Evolutionary conservation across 1,139 yeast species (phyloP).

Genomic region (Debaryomycetaceae sp.): DNA sequence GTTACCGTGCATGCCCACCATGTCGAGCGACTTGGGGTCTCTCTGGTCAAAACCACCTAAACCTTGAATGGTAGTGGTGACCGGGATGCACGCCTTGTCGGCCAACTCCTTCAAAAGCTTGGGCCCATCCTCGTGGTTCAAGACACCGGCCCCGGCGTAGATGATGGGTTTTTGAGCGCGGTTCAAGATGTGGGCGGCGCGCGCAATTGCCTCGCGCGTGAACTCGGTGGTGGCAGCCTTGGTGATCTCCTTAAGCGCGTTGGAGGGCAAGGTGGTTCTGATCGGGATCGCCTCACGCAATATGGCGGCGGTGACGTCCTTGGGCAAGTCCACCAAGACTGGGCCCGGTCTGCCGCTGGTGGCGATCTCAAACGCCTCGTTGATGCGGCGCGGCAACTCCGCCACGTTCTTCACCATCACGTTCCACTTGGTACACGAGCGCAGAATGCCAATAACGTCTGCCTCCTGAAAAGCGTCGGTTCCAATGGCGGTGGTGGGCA

Average conservation of each 20-base stretch:
- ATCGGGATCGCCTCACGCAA: conserved; percentile 85
- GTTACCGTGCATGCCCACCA: conserved; percentile 98
- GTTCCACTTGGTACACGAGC: conserved; percentile 98
- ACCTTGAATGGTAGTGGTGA: conserved; percentile 91
- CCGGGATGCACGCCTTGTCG: conserved; percentile 90
- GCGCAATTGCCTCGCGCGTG: conserved; percentile 67
- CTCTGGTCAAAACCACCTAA: conserved; percentile 92
- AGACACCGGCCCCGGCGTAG: conserved; percentile 89
- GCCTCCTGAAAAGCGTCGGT: conserved; percentile 99
- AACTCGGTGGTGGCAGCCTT: conserved; percentile 70
- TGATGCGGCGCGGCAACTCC: conserved; percentile 90
- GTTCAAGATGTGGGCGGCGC: conserved; percentile 76
- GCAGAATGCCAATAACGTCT: conserved; percentile 91
- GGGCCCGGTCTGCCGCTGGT: conserved; percentile 98
- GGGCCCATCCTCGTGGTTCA: conserved; percentile 81
- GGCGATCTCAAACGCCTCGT: conserved; percentile 97
- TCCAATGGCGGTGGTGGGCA: conserved; percentile 91
- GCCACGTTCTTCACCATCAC: conserved; percentile 95
- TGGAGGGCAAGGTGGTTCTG: conserved; percentile 77
- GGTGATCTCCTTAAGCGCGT: conserved; percentile 69
- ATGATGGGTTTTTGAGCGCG: conserved; percentile 82
- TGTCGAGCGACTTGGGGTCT: conserved; percentile 85
- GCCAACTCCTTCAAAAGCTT: conserved; percentile 73
- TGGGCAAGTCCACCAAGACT: conserved; percentile 93
- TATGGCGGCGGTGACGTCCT: conserved; percentile 93